A percentile compares a stretch with the other conserved stretches of the same genome.
Conservation (phyloP, 2,329 filamentous ascomycete genomes). For the Stemphylium vesicarium region DNA sequence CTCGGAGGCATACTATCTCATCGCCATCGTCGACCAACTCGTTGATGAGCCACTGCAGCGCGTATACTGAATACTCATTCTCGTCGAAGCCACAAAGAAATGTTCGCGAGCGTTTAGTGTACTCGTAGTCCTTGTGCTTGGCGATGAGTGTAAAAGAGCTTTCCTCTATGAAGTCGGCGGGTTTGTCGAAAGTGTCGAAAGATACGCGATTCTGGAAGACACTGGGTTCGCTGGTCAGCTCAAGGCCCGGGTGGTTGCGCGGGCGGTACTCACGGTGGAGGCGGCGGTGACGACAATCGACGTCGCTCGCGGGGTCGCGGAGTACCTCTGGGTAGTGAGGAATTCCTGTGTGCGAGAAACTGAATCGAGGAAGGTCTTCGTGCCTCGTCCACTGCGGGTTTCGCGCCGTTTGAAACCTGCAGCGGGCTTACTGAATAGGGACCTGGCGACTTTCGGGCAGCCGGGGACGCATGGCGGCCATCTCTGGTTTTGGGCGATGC, state of each 20-base stretch:
- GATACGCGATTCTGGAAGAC: constrained; percentile 72
- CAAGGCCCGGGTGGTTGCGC: not conserved
- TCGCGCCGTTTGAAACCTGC: constrained; percentile 27
- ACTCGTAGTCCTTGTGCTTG: constrained; percentile 85
- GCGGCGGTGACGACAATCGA: constrained; percentile 50
- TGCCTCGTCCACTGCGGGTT: constrained; percentile 32
- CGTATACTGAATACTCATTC: constrained; percentile 90
- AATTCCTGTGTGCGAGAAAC: constrained; percentile 44
- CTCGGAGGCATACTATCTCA: constrained; percentile 87
- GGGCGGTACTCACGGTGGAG: constrained; percentile 48
- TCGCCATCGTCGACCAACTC: constrained; percentile 93
- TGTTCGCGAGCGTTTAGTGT: constrained; percentile 79
- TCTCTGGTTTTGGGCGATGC: constrained; percentile 40
- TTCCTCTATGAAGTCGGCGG: constrained; percentile 64
- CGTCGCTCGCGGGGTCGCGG: constrained; percentile 44
- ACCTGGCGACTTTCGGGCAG: constrained; percentile 26
- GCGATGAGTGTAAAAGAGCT: constrained; percentile 80
- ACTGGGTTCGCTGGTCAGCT: constrained; percentile 46
- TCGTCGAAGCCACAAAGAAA: constrained; percentile 92
- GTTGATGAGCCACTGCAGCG: constrained; percentile 88
- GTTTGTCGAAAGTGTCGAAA: constrained; percentile 76
- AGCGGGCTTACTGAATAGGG: constrained; percentile 32
- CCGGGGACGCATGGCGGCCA: constrained; percentile 37
- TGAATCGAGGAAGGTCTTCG: constrained; percentile 48
- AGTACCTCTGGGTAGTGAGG: constrained; percentile 39